phyloP scores from a whole-genome alignment of 352 stramenopile species.

The Peronosclerospora sorghi region DNA sequence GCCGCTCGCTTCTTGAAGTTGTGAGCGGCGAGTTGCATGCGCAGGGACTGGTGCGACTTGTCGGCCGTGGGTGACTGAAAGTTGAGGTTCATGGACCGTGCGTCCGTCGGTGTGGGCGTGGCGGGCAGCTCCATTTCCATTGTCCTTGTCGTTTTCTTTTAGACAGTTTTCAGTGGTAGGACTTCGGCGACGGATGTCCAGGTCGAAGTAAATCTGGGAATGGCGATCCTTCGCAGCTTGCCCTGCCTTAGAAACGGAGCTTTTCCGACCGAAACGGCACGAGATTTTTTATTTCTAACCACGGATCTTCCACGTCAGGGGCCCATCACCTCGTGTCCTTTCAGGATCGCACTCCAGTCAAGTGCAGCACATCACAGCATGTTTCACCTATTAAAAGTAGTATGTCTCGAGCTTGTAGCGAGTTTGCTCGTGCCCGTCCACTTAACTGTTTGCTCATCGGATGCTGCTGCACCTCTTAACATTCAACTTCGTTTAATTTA shows the following conservation, averaged over 20 bases:
- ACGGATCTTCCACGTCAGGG: slow-evolving; percentile 23
- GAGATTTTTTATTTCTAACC: slow-evolving; percentile 17
- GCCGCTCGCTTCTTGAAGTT: slow-evolving; percentile 30
- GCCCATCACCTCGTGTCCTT: slow-evolving; percentile 20
- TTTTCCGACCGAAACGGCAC: slow-evolving; percentile 17
- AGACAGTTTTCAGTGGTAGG: background rate
- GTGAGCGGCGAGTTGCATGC: slow-evolving; percentile 23
- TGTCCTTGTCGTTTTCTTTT: background rate
- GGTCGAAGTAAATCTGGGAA: slow-evolving; percentile 20
- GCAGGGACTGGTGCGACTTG: slow-evolving; percentile 26
- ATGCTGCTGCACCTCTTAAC: too few relatives aligned
- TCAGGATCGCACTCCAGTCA: slow-evolving; percentile 10
- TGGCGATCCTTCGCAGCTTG: slow-evolving; percentile 7
- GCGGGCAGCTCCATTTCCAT: slow-evolving; percentile 30
- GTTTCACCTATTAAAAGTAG: too few relatives aligned
- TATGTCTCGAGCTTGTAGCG: too few relatives aligned
- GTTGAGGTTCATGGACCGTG: slow-evolving; percentile 19
- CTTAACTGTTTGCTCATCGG: too few relatives aligned
- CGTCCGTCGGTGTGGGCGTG: slow-evolving; percentile 20
- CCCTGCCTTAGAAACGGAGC: slow-evolving; percentile 14
- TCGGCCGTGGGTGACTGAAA: slow-evolving; percentile 38
- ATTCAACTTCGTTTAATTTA: too few relatives aligned
- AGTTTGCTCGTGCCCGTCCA: too few relatives aligned
- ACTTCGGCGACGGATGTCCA: too few relatives aligned
- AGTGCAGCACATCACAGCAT: background rate